These are phyloP conservation scores for Xylariaceae sp. DNA, from an alignment of 2,329 filamentous ascomycete species.

Conservation along the genomic window DNA sequence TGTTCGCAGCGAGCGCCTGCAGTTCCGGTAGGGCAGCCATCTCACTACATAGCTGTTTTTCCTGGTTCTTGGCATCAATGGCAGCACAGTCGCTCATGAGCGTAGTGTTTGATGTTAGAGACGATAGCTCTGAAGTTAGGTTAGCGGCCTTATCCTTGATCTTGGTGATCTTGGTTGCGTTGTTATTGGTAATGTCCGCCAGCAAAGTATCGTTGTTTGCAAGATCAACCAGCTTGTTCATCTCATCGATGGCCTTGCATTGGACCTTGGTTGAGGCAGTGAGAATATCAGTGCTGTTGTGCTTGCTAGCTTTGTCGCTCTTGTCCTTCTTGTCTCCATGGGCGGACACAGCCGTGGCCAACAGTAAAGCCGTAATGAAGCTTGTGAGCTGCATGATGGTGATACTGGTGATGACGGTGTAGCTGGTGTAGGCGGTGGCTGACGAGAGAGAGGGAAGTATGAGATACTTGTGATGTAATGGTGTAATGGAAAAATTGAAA, in stretches of 20 bases:
- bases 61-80: conserved; percentile 29
- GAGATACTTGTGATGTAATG: background rate
- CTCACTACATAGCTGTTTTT: conserved; percentile 26
- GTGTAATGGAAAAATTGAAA: background rate
- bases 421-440: too few species aligned
- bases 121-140: conserved; percentile 27
- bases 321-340: conserved; percentile 26
- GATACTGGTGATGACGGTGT: background rate
- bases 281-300: conserved; percentile 22
- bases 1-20: conserved; percentile 26
- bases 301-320: too few species aligned
- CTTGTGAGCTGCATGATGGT: conserved; percentile 17
- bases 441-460: background rate
- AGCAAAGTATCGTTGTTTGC: conserved; percentile 36
- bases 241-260: conserved; percentile 31
- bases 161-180: conserved; percentile 34
- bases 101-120: conserved; percentile 34
- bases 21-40: conserved; percentile 28
- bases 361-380: conserved; percentile 13
- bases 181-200: conserved; percentile 29
- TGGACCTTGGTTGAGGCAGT: conserved; percentile 16
- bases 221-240: conserved; percentile 30
- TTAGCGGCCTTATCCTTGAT: conserved; percentile 36
- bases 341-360: conserved; percentile 21
- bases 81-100: conserved; percentile 32